Conservation (phyloP, 139 green algal genomes). For the Penium margaritaceum region DNA sequence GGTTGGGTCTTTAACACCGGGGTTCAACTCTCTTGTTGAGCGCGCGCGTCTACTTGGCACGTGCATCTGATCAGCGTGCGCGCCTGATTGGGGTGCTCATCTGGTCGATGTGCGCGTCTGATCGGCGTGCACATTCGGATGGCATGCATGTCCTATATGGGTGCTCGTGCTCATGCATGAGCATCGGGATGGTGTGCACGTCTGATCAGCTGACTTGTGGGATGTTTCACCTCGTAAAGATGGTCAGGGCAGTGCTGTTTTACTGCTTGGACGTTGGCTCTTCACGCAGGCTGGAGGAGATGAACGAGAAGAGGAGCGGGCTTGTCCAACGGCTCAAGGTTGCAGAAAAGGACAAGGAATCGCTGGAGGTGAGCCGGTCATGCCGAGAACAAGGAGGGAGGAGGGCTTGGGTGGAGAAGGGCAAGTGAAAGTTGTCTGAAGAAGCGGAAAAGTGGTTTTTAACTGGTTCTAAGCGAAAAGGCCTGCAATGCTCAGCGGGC, state of each 20-base stretch:
- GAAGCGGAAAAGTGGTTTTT: no score
- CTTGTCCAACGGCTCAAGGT: constrained; percentile 72
- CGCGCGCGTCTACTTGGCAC: no score
- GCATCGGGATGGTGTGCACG: no score
- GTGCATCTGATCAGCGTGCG: no score
- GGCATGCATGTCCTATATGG: neutral
- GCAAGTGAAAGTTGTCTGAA: no score
- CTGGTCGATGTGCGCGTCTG: neutral
- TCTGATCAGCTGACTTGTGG: neutral
- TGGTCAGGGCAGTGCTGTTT: no score
- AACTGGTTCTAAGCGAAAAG: no score
- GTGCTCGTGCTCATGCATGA: neutral
- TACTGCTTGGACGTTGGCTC: neutral
- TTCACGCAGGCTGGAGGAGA: constrained; percentile 70
- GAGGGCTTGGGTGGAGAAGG: no score
- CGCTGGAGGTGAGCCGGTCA: constrained; percentile 56
- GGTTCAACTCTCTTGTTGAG: no score
- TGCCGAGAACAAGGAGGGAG: neutral
- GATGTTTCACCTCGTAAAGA: neutral
- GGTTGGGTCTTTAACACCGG: neutral
- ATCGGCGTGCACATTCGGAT: neutral
- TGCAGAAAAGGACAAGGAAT: constrained; percentile 72
- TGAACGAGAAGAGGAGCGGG: constrained; percentile 71
- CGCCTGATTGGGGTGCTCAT: no score
- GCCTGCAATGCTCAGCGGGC: no score